Conservation (phyloP, 2,329 filamentous ascomycete genomes). For the Camillea tinctor region DNA sequence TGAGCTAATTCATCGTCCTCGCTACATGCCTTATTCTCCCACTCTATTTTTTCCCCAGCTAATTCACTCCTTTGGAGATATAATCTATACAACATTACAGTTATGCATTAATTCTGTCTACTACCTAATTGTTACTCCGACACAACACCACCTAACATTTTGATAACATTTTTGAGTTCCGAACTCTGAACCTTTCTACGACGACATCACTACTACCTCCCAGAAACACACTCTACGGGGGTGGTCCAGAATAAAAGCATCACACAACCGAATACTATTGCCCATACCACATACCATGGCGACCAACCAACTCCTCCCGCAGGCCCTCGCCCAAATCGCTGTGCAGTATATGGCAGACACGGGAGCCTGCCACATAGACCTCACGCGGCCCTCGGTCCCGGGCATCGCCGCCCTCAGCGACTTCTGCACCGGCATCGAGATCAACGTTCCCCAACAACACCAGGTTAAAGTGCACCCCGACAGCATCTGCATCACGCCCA, state of each 20-base stretch:
- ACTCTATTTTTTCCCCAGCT: neutral
- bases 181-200: neutral
- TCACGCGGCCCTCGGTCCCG: slow-evolving; percentile 17
- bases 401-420: slow-evolving; percentile 5
- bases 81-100: neutral
- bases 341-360: slow-evolving; percentile 20
- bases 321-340: slow-evolving; percentile 18
- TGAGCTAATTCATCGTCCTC: neutral
- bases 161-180: neutral
- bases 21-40: neutral
- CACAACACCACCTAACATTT: neutral
- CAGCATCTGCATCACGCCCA: slow-evolving; percentile 28
- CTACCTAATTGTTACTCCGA: neutral
- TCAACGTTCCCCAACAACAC: slow-evolving; percentile 21
- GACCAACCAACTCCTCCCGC: neutral
- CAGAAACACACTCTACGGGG: no score
- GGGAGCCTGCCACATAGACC: slow-evolving; percentile 28
- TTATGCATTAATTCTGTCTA: neutral
- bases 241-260: neutral
- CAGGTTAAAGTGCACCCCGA: slow-evolving; percentile 21
- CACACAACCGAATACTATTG: slow-evolving; percentile 3
- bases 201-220: no score
- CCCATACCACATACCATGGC: neutral
- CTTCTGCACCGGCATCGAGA: slow-evolving; percentile 26
- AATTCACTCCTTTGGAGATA: neutral